Base-by-base conservation (phyloP, 306 rosid genomes). In the Styphnolobium japonicum region DNA sequence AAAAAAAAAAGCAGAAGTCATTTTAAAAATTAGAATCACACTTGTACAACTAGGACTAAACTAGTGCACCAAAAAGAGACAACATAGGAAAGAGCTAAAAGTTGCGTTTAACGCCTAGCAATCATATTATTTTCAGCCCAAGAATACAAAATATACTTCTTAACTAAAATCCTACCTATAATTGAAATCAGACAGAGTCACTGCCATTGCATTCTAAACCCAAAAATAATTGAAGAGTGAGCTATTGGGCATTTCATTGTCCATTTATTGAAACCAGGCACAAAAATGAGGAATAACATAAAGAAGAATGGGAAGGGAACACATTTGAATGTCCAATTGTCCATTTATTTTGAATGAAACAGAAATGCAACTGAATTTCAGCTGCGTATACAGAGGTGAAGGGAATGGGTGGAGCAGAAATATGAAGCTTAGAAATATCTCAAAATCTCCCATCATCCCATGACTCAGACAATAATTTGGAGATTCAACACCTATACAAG, bases 141-240 rank as follows among this genome's bases (percentile, higher is more conserved):
- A 22, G 23, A 42, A 39, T 33, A 45, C 16, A 14, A 45, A 64
- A 74, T 16, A 49, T 62, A 12, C 63, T 40, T 51, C 46, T 49
- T 21, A 61, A 34, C 71, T 8, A 42, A 62, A 62, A 62, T 10
- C 7, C 48, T 43, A 51, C 27, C 51, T 8, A 25, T 33, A 6
- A 36, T 19, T 39, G 33, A 80, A 80, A 25, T 27, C 7, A 45
- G 8, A 70, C n/a, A n/a, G 23, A 45, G 64, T 7, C 6, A 10
- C 9, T 52, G 69, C 57, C 21, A 33, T 67, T 61, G 67, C 77
- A 34, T 45, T 46, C 71, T 57, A 57, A 55, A 45, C 65, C 72
- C 10, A 39, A 65, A 65, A 61, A 48, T 31, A 58, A 58, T 19
- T 33, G 39, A 39, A 57, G 69, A 33, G 18, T 2, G 42, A 53